Conservation (phyloP, 768 basidiomycete genomes). For the Termitomyces sp. region DNA sequence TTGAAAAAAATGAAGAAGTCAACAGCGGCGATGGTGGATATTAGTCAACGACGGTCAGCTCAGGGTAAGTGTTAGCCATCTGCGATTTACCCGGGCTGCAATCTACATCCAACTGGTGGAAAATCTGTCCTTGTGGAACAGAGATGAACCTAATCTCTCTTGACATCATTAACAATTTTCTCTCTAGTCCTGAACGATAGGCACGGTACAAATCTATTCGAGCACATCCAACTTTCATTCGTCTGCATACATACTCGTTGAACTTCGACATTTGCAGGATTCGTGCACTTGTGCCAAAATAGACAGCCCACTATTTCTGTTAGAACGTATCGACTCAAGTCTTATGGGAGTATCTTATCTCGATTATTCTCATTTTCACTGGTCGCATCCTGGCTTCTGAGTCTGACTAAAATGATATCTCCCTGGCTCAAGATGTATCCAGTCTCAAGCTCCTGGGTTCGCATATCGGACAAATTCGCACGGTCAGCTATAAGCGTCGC, state of each 20-base stretch:
- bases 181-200: background rate
- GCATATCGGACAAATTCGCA: too few relatives aligned
- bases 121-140: background rate
- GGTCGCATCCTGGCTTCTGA: background rate
- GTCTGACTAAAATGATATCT: background rate
- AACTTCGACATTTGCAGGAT: constrained; percentile 28
- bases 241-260: background rate
- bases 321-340: background rate
- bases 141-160: background rate
- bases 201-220: background rate
- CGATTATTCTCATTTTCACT: background rate
- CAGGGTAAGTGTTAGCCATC: background rate
- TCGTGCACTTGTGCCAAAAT: constrained; percentile 39
- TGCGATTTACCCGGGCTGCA: too few relatives aligned
- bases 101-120: too few relatives aligned
- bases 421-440: too few relatives aligned
- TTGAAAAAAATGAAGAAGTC: background rate
- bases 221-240: background rate
- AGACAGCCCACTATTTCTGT: background rate
- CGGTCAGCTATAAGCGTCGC: too few relatives aligned
- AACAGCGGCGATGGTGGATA: too few relatives aligned
- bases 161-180: background rate
- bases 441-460: too few relatives aligned
- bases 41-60: background rate
- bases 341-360: background rate